Evolutionary conservation across 305 asterid species (phyloP).

Genomic region (Solanum hybrid): DNA sequence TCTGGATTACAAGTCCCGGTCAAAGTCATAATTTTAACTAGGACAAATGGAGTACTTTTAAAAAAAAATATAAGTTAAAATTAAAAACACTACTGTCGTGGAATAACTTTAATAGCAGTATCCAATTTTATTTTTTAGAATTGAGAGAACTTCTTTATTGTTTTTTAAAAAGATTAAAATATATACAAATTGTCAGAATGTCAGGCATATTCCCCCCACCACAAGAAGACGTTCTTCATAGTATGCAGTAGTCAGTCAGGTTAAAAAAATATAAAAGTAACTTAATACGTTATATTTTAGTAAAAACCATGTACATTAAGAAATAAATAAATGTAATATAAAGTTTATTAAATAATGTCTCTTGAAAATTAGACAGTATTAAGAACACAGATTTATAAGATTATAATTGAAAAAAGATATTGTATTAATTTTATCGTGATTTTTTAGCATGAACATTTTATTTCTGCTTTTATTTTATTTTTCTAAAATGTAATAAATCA

Average conservation of each 20-base stretch:
- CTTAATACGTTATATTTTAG: not conserved
- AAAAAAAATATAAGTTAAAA: not conserved
- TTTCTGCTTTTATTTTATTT: too few species aligned
- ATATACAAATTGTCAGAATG: slow-evolving; percentile 1
- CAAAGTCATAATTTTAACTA: not conserved
- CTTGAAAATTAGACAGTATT: not conserved
- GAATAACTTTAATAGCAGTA: not conserved
- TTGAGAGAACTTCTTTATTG: not conserved
- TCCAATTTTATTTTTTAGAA: not conserved
- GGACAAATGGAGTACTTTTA: not conserved
- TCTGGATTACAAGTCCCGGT: not conserved
- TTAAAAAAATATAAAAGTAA: not conserved
- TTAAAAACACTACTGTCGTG: not conserved
- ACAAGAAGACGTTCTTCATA: not conserved
- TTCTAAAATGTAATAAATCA: not conserved
- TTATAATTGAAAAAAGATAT: not conserved
- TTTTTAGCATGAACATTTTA: not conserved
- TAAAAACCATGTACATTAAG: not conserved
- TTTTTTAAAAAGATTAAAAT: not conserved
- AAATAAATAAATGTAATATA: not conserved
- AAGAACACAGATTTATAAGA: not conserved
- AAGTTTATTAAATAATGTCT: not conserved
- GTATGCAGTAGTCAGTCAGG: not conserved
- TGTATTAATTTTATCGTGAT: not conserved
- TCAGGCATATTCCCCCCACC: slow-evolving; percentile 17